Conservation (phyloP, 2,329 filamentous ascomycete genomes). For the Phymatotrichopsis omnivora region DNA sequence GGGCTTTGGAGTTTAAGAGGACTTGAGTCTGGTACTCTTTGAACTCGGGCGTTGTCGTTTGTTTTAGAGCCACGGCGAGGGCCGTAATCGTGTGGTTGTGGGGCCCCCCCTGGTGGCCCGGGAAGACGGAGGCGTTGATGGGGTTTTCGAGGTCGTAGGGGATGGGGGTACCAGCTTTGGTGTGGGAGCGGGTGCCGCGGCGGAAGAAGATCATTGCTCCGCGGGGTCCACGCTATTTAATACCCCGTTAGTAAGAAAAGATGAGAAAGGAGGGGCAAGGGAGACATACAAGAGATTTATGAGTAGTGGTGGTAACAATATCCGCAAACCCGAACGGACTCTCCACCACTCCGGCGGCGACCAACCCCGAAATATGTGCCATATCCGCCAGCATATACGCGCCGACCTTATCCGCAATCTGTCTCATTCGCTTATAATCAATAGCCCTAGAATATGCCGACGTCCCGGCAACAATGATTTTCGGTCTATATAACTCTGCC, state of each 20-base stretch:
- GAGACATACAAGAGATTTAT: constrained; percentile 63
- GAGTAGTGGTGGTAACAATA: constrained; percentile 93
- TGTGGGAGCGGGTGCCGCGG: constrained; percentile 73
- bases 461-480: constrained; percentile 88
- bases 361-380: constrained; percentile 90
- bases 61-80: constrained; percentile 85
- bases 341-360: constrained; percentile 83
- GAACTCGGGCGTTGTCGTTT: constrained; percentile 83
- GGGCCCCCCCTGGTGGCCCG: constrained; percentile 92
- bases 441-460: constrained; percentile 94
- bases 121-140: constrained; percentile 96
- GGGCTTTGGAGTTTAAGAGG: constrained; percentile 78
- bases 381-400: constrained; percentile 93
- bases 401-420: constrained; percentile 81
- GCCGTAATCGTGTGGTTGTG: constrained; percentile 99
- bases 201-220: constrained; percentile 99
- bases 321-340: constrained; percentile 84
- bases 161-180: constrained; percentile 66
- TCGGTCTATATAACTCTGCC: constrained; percentile 81
- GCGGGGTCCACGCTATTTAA: constrained; percentile 60
- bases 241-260: not conserved
- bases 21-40: constrained; percentile 85
- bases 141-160: constrained; percentile 83
- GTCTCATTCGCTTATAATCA: constrained; percentile 85
- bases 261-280: not conserved